Percentiles rank a stretch among this genome's conserved stretches.
These are phyloP conservation scores for Spathaspora hagerdaliae DNA, from an alignment of 805 yeast genomes.

Conservation along the genomic window DNA sequence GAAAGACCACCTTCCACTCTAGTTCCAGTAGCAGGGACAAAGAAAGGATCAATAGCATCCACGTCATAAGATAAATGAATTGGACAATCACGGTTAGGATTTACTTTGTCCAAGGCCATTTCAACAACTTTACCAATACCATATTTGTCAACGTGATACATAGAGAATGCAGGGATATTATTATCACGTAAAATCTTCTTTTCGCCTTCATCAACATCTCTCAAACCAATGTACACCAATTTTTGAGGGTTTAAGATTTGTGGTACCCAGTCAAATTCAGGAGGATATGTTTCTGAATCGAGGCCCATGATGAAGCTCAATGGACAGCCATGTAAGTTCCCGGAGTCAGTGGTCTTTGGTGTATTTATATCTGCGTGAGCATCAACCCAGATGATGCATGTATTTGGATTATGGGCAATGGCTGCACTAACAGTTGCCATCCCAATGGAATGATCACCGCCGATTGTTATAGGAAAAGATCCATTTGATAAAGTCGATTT, in stretches of 20 bases:
- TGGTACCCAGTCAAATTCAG: conserved; percentile 79
- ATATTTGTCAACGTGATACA: conserved; percentile 93
- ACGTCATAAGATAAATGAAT: conserved; percentile 92
- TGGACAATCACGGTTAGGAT: conserved; percentile 66
- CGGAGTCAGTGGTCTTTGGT: conserved; percentile 74
- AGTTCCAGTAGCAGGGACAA: conserved; percentile 96
- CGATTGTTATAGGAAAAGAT: conserved; percentile 75
- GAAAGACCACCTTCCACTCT: conserved; percentile 96
- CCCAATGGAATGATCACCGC: conserved; percentile 97
- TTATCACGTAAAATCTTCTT: conserved; percentile 65
- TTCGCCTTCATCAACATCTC: conserved; percentile 91
- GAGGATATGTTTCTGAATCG: conserved; percentile 63
- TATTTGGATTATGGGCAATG: conserved; percentile 73
- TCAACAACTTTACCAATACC: conserved; percentile 90
- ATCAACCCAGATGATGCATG: conserved; percentile 92
- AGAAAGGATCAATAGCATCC: conserved; percentile 93
- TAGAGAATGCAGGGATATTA: conserved; percentile 80
- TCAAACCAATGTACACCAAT: conserved; percentile 87
- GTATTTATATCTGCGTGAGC: conserved; percentile 98
- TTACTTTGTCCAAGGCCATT: conserved; percentile 78
- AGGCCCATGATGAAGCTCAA: conserved; percentile 86
- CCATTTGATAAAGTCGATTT: conserved; percentile 41
- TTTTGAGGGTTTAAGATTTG: conserved; percentile 59
- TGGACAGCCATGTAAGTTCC: conserved; percentile 96
- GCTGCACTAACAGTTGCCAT: conserved; percentile 90